A percentile compares a stretch with the other conserved stretches of the same genome.
Conservation (phyloP, 768 basidiomycete genomes). For the Pulveroboletus sp. region DNA sequence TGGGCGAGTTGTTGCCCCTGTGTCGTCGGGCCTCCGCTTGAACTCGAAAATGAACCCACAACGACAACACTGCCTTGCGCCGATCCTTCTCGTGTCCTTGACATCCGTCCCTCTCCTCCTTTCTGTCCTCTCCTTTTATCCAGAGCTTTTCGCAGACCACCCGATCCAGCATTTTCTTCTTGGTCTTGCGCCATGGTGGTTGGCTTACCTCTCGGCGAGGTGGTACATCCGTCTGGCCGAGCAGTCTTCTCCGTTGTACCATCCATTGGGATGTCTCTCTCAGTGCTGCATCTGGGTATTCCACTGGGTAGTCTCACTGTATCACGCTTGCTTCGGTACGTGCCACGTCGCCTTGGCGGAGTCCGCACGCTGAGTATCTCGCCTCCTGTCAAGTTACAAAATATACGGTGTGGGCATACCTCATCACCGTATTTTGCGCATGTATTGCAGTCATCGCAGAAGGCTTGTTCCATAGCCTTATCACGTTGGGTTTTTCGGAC, state of each 20-base stretch:
- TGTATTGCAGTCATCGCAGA: slow-evolving; percentile 12
- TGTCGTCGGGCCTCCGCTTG: background rate
- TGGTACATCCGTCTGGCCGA: slow-evolving; percentile 21
- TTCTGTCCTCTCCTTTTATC: slow-evolving; percentile 14
- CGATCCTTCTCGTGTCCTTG: slow-evolving; percentile 13
- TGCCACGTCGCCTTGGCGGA: background rate
- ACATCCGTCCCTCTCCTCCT: slow-evolving; percentile 13
- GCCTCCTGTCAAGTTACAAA: slow-evolving; percentile 5
- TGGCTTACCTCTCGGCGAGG: slow-evolving; percentile 17
- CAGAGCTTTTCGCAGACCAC: slow-evolving; percentile 4
- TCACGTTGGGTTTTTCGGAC: slow-evolving; percentile 7
- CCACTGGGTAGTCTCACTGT: slow-evolving; percentile 17
- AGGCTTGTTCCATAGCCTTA: slow-evolving; percentile 19
- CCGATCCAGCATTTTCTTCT: slow-evolving; percentile 19
- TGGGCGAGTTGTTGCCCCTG: slow-evolving; percentile 6
- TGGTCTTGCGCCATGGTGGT: slow-evolving; percentile 18
- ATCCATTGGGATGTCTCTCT: slow-evolving; percentile 21
- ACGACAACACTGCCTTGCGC: background rate
- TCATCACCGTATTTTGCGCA: slow-evolving; percentile 19
- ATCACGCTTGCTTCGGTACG: slow-evolving; percentile 22
- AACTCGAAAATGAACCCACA: slow-evolving; percentile 5
- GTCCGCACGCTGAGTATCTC: background rate
- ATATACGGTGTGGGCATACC: slow-evolving; percentile 13
- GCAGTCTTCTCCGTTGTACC: slow-evolving; percentile 18
- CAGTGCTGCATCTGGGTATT: slow-evolving; percentile 25